These are phyloP conservation scores for Annulohypoxylon stygium DNA, from an alignment of 495 filamentous ascomycete genomes.

Conservation along the genomic window DNA sequence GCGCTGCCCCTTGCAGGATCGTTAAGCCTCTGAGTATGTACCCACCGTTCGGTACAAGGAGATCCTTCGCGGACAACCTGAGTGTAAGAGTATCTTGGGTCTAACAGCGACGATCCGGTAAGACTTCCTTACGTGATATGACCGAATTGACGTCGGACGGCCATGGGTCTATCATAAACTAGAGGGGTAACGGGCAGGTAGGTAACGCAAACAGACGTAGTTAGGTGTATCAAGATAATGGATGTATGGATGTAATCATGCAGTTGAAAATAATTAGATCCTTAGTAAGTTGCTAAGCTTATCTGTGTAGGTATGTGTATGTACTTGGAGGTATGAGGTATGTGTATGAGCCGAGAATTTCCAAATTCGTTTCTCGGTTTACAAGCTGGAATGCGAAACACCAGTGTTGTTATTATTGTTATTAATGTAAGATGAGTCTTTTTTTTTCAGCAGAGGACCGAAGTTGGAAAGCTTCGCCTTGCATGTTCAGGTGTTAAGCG, in stretches of 20 bases:
- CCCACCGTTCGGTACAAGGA: constrained; percentile 22
- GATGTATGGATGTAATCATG: constrained; percentile 14
- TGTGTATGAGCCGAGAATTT: not conserved
- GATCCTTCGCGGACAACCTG: constrained; percentile 10
- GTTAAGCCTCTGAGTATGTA: constrained; percentile 33
- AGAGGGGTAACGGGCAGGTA: constrained; percentile 20
- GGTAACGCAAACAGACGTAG: not conserved
- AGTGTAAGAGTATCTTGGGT: not conserved
- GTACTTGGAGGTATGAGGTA: not conserved
- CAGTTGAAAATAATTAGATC: not conserved
- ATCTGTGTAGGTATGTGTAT: not conserved
- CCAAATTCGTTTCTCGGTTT: not conserved
- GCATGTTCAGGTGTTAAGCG: not conserved
- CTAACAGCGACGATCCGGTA: constrained; percentile 10
- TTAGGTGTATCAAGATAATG: not conserved
- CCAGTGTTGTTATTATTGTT: not conserved
- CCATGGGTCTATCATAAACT: constrained; percentile 9
- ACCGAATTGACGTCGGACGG: not conserved
- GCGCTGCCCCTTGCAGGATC: constrained; percentile 46
- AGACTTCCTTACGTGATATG: constrained; percentile 10
- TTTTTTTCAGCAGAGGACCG: not conserved
- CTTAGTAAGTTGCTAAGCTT: constrained; percentile 3
- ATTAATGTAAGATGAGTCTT: not conserved
- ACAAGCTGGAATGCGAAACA: not conserved
- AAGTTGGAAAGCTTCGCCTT: constrained; percentile 1